These are phyloP conservation scores for Amphirosellinia nigrospora DNA, from an alignment of 495 filamentous ascomycete genomes.

Conservation along the genomic window DNA sequence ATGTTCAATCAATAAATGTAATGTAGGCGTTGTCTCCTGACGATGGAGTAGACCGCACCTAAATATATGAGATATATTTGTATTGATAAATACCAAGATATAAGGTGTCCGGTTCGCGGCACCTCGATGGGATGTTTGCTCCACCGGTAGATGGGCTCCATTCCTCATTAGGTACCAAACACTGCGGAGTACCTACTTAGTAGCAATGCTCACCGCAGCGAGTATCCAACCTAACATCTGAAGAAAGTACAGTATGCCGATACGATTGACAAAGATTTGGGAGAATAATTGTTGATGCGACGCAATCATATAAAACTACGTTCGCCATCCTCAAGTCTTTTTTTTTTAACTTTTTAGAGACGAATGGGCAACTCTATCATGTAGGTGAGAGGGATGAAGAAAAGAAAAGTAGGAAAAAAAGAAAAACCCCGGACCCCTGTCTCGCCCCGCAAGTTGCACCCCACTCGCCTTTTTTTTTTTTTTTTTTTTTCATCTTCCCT, in stretches of 20 bases:
- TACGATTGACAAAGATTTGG: background rate
- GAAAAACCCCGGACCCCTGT: slow-evolving; percentile 13
- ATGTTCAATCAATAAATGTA: background rate
- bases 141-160: background rate
- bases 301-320: background rate
- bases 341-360: too few species aligned
- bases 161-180: background rate
- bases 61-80: background rate
- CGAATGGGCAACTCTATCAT: background rate
- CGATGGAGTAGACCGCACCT: background rate
- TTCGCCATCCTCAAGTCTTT: too few species aligned
- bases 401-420: slow-evolving; percentile 2
- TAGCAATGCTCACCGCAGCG: background rate
- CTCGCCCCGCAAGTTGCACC: slow-evolving; percentile 34
- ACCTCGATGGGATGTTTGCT: background rate
- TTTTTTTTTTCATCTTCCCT: slow-evolving; percentile 26
- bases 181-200: too few species aligned
- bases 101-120: background rate
- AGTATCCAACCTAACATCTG: background rate
- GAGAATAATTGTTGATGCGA: background rate
- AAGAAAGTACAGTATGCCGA: slow-evolving; percentile 2
- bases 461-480: slow-evolving; percentile 33
- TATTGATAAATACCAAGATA: background rate
- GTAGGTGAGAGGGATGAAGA: background rate
- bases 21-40: too few species aligned